Evolutionary conservation across 1,284 basidiomycete species (phyloP), one percentile per base, ranked within the genome.

Genomic region (Apiotrichum veenhuisii): DNA sequence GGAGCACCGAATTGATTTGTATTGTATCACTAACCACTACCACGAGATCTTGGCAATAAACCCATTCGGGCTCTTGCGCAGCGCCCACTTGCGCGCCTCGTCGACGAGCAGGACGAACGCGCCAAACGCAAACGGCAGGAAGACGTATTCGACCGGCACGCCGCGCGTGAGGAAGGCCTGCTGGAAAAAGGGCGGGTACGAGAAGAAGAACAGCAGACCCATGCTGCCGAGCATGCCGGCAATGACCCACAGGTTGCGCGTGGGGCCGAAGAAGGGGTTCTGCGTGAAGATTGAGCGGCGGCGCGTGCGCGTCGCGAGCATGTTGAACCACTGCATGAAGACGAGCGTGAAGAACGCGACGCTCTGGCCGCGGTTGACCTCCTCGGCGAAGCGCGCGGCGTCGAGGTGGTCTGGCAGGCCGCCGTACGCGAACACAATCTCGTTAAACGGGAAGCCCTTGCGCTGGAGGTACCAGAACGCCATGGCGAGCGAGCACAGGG

Each of bases 301-400:
- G 51, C 82, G 79, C 1, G 81, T 82, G 22, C 83, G 80, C 2
- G 81, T 80, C 0, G 79, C 68, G 26, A 83, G 74, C 10, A 82
- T 72, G 61, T 82, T 84, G 64, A 80, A 84, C 80, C 83, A 87
- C 76, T 87, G 86, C 81, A 85, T 84, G 58, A 86, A 79, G 48
- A 87, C 82, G 41, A 87, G 79, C 33, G 83, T 86, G 76, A 83
- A 82, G 71, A 83, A 85, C 69, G 78, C 78, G 61, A 82, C 75
- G 26, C 72, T 78, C 65, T 82, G 81, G 11, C 81, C 81, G 40
- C 72, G 65, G 57, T 75, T 70, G 26, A 82, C 74, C 18, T 79
- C 69, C 57, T 81, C 79, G 50, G 66, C 66, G 61, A 77, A 77
- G 8, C 64, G 65, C 40, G 68, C 73, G 8, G 60, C 51, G 54